These are phyloP conservation scores for Podospora appendiculata DNA, from an alignment of 495 filamentous ascomycete species.

Conservation along the genomic window DNA sequence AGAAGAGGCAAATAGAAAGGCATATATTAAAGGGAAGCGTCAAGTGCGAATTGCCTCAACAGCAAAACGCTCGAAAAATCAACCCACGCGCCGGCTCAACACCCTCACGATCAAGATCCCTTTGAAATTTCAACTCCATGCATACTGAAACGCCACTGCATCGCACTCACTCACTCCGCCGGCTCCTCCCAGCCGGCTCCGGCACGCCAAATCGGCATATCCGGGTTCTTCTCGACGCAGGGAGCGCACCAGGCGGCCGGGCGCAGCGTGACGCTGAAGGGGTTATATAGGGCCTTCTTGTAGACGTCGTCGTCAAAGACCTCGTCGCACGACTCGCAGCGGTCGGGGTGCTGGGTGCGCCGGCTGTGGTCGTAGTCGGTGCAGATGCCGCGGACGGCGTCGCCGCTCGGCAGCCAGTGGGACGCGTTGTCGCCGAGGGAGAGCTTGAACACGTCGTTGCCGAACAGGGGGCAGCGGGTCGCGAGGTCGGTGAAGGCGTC, in stretches of 20 bases:
- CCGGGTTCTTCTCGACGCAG: constrained; percentile 6
- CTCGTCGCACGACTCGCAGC: constrained; percentile 9
- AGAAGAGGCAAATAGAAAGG: too few species aligned
- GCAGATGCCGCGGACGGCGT: not conserved
- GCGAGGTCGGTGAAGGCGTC: not conserved
- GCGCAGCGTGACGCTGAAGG: constrained; percentile 4
- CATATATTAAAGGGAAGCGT: too few species aligned
- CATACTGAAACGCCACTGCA: too few species aligned
- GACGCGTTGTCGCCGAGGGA: not conserved
- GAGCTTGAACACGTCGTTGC: constrained; percentile 6
- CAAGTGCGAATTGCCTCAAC: too few species aligned
- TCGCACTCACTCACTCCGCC: too few species aligned
- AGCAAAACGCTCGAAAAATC: too few species aligned
- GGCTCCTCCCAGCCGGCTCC: not conserved
- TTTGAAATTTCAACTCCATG: too few species aligned
- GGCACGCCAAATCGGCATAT: not conserved
- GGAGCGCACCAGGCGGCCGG: constrained; percentile 6
- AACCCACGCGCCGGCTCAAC: too few species aligned
- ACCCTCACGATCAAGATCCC: too few species aligned
- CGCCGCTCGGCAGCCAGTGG: constrained; percentile 1
- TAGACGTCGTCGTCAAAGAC: constrained; percentile 4
- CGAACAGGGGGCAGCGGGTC: not conserved
- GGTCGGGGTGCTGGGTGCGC: constrained; percentile 15
- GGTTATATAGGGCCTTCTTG: constrained; percentile 10
- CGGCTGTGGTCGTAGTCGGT: constrained; percentile 2